Base-by-base conservation (phyloP, 257 asterid genomes). In the Dorcoceras hygrometricum region DNA sequence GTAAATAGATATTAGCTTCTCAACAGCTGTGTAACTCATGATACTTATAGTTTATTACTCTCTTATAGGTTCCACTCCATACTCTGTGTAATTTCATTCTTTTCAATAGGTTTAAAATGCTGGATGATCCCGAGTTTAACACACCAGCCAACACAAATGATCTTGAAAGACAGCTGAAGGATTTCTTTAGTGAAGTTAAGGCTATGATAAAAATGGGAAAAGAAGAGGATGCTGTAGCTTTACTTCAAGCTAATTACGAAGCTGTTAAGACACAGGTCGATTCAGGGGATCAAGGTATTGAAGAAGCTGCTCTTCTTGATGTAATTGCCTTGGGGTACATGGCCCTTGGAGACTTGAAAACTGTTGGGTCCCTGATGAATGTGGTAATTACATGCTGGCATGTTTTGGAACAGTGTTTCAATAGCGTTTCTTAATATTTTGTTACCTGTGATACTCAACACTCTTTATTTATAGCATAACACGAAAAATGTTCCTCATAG, bases 301-400 rank as follows among this genome's bases (percentile, higher is more conserved):
- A 87, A 82, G 95, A 87, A 76, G 98, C 97, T 73, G 91, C 97
- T 26, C 75, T 75, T 78, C 96, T 93, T 65, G 96, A 93, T 83
- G 91, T 86, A 58, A 67, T 85, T 57, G 95, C 95, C 29, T 74
- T 93, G 77, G 97, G 97, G 25, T 86, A 86, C 82, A 79, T 87
- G 86, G 83, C 90, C 29, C 80, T 93, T 68, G 91, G 95, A 60
- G 89, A 86, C 80, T 61, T 81, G 18, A 62, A 23, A 70, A 72
- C 75, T 57, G 95, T 90, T 57, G 77, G 57, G 34, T 75, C 94
- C 43, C 59, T 86, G 59, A 73, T 93, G 79, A 82, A 81, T 53
- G 51, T 72, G 97, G 98, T 92, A 82, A 81, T 82, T 59, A 62
- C 62, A 69, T 80, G 75, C 75, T 66, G 51, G 59, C 60, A 55